Evolutionary conservation across 2,329 filamentous ascomycete genomes (phyloP).

Genomic region (Ophiostoma novo-ulmi): DNA sequence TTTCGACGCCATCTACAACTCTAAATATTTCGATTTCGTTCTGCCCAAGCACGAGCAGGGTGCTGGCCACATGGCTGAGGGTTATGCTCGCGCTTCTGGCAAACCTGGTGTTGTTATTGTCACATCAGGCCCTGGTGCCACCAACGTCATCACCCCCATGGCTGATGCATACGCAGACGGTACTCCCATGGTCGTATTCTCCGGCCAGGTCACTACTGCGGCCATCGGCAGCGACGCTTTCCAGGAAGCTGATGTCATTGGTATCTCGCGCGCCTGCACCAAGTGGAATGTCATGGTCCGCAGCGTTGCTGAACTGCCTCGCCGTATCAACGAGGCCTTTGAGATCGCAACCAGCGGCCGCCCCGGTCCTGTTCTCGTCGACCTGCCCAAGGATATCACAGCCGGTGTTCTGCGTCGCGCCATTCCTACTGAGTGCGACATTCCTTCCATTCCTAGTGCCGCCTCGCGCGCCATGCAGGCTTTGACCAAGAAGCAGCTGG

Average conservation of each 20-base stretch:
- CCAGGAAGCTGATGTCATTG: conserved; percentile 91
- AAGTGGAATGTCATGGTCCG: conserved; percentile 99
- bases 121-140: conserved; percentile 92
- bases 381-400: conserved; percentile 94
- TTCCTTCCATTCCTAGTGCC: conserved; percentile 78
- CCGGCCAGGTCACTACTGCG: conserved; percentile 82
- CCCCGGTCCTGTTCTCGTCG: conserved; percentile 89
- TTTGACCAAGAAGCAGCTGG: conserved; percentile 64
- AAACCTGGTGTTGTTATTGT: conserved; percentile 94
- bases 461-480: conserved; percentile 78
- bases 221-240: conserved; percentile 94
- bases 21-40: conserved; percentile 91
- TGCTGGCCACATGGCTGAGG: conserved; percentile 97
- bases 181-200: conserved; percentile 93
- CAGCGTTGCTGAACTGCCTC: conserved; percentile 85
- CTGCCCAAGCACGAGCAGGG: conserved; percentile 95
- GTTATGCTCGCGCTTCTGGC: conserved; percentile 88
- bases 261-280: conserved; percentile 90
- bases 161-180: conserved; percentile 94
- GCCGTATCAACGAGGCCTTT: conserved; percentile 94
- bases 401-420: conserved; percentile 75
- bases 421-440: conserved; percentile 68
- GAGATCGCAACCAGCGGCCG: conserved; percentile 94
- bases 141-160: conserved; percentile 94
- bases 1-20: conserved; percentile 98